Evolutionary conservation across 2,329 filamentous ascomycete species (phyloP).

Genomic region (Alternaria atra): DNA sequence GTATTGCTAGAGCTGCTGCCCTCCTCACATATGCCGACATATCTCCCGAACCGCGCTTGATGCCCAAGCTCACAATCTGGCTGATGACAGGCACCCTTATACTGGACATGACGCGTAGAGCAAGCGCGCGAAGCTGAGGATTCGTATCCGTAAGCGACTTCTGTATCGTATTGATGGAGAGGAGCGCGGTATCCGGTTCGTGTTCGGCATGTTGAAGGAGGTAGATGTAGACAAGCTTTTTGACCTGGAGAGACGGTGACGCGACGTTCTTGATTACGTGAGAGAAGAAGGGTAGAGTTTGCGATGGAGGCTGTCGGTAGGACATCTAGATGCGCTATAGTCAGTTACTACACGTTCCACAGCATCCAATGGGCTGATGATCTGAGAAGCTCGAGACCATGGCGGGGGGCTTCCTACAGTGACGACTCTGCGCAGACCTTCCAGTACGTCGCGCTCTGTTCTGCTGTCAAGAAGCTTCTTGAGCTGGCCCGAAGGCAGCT

Average conservation of each 20-base stretch:
- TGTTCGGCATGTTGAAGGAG: constrained; percentile 95
- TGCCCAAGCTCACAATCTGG: constrained; percentile 94
- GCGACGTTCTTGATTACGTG: constrained; percentile 98
- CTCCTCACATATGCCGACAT: constrained; percentile 96
- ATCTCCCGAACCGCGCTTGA: constrained; percentile 91
- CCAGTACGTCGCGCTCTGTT: constrained; percentile 89
- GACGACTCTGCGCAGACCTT: constrained; percentile 87
- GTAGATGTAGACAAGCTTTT: constrained; percentile 99
- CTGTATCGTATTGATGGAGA: constrained; percentile 99
- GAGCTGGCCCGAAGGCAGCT: constrained; percentile 81
- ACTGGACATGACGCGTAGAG: constrained; percentile 94
- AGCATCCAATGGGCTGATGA: constrained; percentile 4
- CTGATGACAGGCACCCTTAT: constrained; percentile 98
- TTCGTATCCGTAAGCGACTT: constrained; percentile 94
- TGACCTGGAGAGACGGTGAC: constrained; percentile 91
- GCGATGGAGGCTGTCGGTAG: constrained; percentile 77
- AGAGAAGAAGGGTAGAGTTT: constrained; percentile 91
- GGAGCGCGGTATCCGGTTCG: constrained; percentile 91
- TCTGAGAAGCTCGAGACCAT: constrained; percentile 1
- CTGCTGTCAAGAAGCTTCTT: constrained; percentile 95
- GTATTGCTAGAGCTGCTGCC: constrained; percentile 90
- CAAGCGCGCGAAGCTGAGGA: constrained; percentile 88
- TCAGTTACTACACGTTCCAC: constrained; percentile 28
- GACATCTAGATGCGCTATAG: constrained; percentile 75
- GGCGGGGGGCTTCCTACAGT: constrained; percentile 67